Evolutionary conservation across 768 basidiomycete species (phyloP), one percentile per base, ranked within the genome.

Genomic region (Lactarius hatsudake): DNA sequence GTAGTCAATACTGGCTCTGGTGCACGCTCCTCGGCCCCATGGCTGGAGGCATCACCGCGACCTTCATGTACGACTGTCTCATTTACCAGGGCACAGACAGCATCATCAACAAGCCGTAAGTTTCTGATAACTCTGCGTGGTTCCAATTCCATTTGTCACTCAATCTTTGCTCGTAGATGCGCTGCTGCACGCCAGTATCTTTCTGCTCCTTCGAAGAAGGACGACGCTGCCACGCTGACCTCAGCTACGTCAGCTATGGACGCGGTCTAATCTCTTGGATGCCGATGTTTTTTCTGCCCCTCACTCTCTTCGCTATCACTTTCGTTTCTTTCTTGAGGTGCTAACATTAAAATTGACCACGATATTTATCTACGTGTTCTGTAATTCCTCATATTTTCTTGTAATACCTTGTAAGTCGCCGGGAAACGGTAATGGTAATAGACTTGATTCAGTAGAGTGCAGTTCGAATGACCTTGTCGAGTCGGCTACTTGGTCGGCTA

Each of bases 1-100:
- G 74, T 70, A 84, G 80, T 71, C 87, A 90, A 64, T 90, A 89
- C 71, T 90, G 88, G 88, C 70, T 90, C 34, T 90, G 89, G 88
- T 85, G 84, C 71, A 83, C 87, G 1, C 72, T 87, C 18, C 75
- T 87, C 54, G 86, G 77, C 1, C 83, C 87, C 18, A 82, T 89
- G 73, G 68, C 83, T 34, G 88, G 88, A 28, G 86, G 81, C 59
- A 81, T 84, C 65, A 73, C 76, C 6, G 88, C 84, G 8, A 78
- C 80, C 6, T 74, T 84, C 64, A 69, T 84, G 48, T 90, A 90
- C 69, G 88, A 90, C 71, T 45, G 78, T 1, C 78, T 87, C 68
- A 62, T 89, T 61, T 87, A 82, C 74, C 79, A 79, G 2, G 87
- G 86, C 18, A 69, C 78, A 2, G 86, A 88, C 63, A 83, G 81